phyloP scores from a whole-genome alignment of 2,329 filamentous ascomycete genomes.

The Clonostachys byssicola region DNA sequence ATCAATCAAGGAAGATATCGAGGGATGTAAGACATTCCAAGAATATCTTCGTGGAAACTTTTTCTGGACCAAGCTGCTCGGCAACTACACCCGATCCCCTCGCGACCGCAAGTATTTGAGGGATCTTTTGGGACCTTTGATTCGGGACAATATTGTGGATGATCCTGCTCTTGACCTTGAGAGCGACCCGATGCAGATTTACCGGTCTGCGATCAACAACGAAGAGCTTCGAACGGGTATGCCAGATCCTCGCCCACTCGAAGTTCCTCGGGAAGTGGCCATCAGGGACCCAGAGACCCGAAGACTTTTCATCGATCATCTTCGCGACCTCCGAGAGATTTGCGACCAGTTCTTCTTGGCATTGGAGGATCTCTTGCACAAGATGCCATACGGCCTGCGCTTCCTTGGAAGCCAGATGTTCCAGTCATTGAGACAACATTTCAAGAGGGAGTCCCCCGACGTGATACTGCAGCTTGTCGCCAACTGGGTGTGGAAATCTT shows the following conservation, averaged over 20 bases:
- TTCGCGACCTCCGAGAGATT: conserved; percentile 91
- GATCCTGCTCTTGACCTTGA: conserved; percentile 89
- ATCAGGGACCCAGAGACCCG: conserved; percentile 93
- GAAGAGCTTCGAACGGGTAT: conserved; percentile 91
- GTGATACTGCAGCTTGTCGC: conserved; percentile 79
- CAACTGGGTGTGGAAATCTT: conserved; percentile 92
- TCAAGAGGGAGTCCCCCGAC: conserved; percentile 74
- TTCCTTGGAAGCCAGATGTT: conserved; percentile 86
- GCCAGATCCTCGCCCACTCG: conserved; percentile 74
- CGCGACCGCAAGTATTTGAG: conserved; percentile 89
- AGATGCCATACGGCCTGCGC: conserved; percentile 89
- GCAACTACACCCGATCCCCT: conserved; percentile 85
- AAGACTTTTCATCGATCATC: conserved; percentile 87
- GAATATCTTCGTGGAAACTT: conserved; percentile 88
- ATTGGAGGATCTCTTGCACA: conserved; percentile 77
- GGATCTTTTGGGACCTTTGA: conserved; percentile 77
- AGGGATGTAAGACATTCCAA: conserved; percentile 66
- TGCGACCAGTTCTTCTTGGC: conserved; percentile 83
- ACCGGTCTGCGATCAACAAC: conserved; percentile 92
- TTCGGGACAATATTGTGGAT: conserved; percentile 89
- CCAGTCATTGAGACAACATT: conserved; percentile 70
- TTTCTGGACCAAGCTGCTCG: conserved; percentile 86
- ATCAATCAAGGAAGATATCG: conserved; percentile 82
- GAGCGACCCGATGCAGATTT: conserved; percentile 96
- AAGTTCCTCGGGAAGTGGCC: conserved; percentile 88